Evolutionary conservation across 2,329 filamentous ascomycete species (phyloP).

Genomic region (Nemania bipapillata): DNA sequence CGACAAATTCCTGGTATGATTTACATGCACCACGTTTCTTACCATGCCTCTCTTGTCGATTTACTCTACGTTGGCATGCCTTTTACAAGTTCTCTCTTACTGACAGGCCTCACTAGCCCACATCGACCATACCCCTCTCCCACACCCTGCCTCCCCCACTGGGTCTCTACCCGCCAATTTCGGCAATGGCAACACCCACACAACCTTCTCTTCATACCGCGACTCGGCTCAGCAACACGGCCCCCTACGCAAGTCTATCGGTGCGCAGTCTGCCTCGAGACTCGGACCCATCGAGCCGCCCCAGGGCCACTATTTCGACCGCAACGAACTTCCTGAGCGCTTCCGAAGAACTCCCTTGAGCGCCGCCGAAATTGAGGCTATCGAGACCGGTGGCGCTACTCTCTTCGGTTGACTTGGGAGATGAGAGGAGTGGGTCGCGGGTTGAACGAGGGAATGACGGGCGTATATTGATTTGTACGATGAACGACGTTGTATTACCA

Average conservation of each 20-base stretch:
- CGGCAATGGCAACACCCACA: conserved; percentile 59
- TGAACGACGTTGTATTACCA: conserved; percentile 38
- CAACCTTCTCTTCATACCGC: conserved; percentile 79
- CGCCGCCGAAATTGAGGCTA: conserved; percentile 88
- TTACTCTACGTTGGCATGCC: background rate
- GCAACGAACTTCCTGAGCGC: conserved; percentile 83
- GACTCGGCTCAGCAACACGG: conserved; percentile 82
- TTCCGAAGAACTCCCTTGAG: conserved; percentile 82
- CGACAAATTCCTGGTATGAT: conserved; percentile 67
- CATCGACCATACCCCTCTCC: conserved; percentile 77
- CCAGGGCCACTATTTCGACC: conserved; percentile 84
- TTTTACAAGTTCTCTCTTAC: conserved; percentile 6
- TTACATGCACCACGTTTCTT: background rate
- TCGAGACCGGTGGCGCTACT: conserved; percentile 89
- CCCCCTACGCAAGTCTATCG: conserved; percentile 71
- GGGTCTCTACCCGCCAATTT: conserved; percentile 69
- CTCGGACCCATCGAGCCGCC: conserved; percentile 78
- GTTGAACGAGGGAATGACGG: conserved; percentile 19
- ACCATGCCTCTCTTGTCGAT: background rate
- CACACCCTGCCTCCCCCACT: conserved; percentile 77
- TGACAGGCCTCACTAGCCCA: conserved; percentile 61
- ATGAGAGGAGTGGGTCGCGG: background rate
- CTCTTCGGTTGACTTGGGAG: conserved; percentile 57
- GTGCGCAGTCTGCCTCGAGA: conserved; percentile 68
- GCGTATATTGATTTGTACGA: conserved; percentile 34